Base-by-base conservation (phyloP, 2,329 filamentous ascomycete genomes). In the Trichophyton simii region DNA sequence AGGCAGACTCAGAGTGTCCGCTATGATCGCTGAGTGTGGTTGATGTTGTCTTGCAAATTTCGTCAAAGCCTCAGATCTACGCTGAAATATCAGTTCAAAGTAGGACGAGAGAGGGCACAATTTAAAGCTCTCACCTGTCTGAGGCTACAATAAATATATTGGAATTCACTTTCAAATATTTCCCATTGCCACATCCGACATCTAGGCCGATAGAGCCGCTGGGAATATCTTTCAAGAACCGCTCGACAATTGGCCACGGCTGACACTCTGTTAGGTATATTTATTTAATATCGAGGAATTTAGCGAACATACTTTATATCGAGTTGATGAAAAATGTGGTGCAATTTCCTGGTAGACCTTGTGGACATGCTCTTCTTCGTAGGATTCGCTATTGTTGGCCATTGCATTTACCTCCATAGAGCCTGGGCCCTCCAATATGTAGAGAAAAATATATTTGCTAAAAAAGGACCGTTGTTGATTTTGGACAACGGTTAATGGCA, bases 141-240 rank as follows among this genome's bases (percentile, higher is more conserved):
- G 87, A 92, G 62, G 85, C 92, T 63, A 97, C 72, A 60, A 96
- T 87, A 76, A 88, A 91, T 57, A 96, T 76, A 67, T 83, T 76
- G 22, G 80, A 81, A 75, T 95, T 95, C 62, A 95, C 87, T 63
- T 82, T 78, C 63, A 97, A 79, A 73, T 97, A 96, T 79, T 97
- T 97, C 67, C 94, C 94, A 76, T 99, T 99, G 63, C 94, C 94
- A 75, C 94, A 97, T 63, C 94, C 94, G 61, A 97, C 81, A 74
- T 99, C 94, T 36, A 96, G 80, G 8, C 94, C 94, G 61, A 97
- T 76, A 58, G 88, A 82, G 28, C 91, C 92, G 11, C 84, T 76
- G 0, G 80, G 71, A 57, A 88, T 82, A 36, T 78, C 77, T 58
- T 79, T 76, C 41, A 97, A 82, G 72, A 96, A 97, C 41, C 79